Conservation (phyloP, 2,329 filamentous ascomycete species). For the Alternaria sp. region DNA sequence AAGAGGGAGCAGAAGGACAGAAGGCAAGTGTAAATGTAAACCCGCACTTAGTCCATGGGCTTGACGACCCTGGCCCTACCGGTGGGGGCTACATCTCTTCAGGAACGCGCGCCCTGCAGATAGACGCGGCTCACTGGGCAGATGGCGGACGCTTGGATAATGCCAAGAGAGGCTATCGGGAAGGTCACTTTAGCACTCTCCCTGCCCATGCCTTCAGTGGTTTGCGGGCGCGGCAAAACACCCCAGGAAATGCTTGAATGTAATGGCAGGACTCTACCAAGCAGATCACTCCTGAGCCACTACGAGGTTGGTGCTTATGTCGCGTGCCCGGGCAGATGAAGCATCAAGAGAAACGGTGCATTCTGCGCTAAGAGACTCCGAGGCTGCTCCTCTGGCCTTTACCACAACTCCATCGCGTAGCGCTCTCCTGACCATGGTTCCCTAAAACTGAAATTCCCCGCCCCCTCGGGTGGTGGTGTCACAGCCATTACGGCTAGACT, state of each 20-base stretch:
- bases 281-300: background rate
- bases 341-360: constrained; percentile 4
- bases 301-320: constrained; percentile 9
- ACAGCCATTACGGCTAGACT: background rate
- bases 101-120: constrained; percentile 28
- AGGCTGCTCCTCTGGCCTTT: background rate
- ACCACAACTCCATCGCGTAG: background rate
- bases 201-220: constrained; percentile 14
- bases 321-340: constrained; percentile 15
- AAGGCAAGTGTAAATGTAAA: constrained; percentile 3
- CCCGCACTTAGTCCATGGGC: constrained; percentile 16
- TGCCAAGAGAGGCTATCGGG: constrained; percentile 19
- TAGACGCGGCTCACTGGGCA: constrained; percentile 23
- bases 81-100: constrained; percentile 20
- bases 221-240: constrained; percentile 1
- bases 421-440: constrained; percentile 3
- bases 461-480: background rate
- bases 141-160: constrained; percentile 7
- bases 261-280: constrained; percentile 6
- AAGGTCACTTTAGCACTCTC: constrained; percentile 11
- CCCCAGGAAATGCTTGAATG: constrained; percentile 7
- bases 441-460: constrained; percentile 2
- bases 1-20: constrained; percentile 5
- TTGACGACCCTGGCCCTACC: constrained; percentile 13
- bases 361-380: constrained; percentile 1